Evolutionary conservation across 495 filamentous ascomycete species (phyloP).

Genomic region (Diplogelasinospora grovesii): DNA sequence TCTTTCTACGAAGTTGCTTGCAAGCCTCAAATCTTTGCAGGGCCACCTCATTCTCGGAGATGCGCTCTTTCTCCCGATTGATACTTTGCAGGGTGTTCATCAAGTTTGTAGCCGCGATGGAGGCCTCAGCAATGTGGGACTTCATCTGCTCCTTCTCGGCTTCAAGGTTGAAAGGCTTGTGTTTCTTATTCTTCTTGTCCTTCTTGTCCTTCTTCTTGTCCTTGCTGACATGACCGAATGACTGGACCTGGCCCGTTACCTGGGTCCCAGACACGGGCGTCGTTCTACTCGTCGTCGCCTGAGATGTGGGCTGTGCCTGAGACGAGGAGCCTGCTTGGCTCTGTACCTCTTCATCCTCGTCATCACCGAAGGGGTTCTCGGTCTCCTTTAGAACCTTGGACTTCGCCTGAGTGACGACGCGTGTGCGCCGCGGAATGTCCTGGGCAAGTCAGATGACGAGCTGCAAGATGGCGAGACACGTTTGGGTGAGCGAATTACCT

Average conservation of each 20-base stretch:
- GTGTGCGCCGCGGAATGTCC: slow-evolving; percentile 49
- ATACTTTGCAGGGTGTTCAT: slow-evolving; percentile 83
- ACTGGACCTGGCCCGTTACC: slow-evolving; percentile 23
- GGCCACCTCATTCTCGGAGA: slow-evolving; percentile 75
- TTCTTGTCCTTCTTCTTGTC: slow-evolving; percentile 46
- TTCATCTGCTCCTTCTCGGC: slow-evolving; percentile 82
- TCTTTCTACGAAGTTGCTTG: slow-evolving; percentile 73
- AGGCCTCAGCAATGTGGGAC: slow-evolving; percentile 72
- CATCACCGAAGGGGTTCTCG: slow-evolving; percentile 55
- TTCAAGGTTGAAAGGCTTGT: slow-evolving; percentile 70
- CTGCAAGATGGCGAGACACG: not conserved
- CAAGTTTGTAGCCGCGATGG: slow-evolving; percentile 84
- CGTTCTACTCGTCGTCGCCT: not conserved
- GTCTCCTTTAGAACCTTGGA: slow-evolving; percentile 78
- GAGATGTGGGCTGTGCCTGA: slow-evolving; percentile 3
- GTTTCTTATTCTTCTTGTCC: slow-evolving; percentile 45
- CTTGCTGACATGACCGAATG: slow-evolving; percentile 28
- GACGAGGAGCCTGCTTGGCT: slow-evolving; percentile 1
- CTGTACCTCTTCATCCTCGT: slow-evolving; percentile 47
- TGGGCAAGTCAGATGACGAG: slow-evolving; percentile 22
- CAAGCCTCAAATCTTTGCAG: slow-evolving; percentile 76
- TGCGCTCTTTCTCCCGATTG: slow-evolving; percentile 81
- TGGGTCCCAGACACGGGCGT: slow-evolving; percentile 9
- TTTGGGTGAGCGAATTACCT: too few species aligned
- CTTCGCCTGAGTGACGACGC: slow-evolving; percentile 58